Base-by-base conservation (phyloP, 176 grass and related monocot genomes). In the Hsuehochloa calcarea region DNA sequence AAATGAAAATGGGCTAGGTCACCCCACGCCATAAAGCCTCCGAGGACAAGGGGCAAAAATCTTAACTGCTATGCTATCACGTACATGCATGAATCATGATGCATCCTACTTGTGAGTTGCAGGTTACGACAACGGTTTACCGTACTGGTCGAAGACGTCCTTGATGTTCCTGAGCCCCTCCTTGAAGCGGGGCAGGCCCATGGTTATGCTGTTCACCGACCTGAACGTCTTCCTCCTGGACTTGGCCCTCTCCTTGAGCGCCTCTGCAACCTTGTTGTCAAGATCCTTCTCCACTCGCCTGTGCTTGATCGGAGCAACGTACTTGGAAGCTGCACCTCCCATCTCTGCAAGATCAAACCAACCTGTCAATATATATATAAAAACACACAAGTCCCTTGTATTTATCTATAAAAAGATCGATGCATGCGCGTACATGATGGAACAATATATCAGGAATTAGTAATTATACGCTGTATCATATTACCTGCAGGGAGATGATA, bases 121-220 rank as follows among this genome's bases (percentile, higher is more conserved):
- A 66, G 23, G 20, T 12, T 47, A 12, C 40, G 41, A 69, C 74
- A 17, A 14, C 19, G 4, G 3, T 27, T 87, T 87, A 93, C 94
- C 94, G 41, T 82, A 92, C 68, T 85, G 72, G 43, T 92, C 56
- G 79, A 97, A 94, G 47, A 97, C 79, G 60, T 97, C 68, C 63
- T 72, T 94, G 59, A 92, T 62, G 79, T 82, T 83, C 79, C 62
- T 77, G 66, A 94, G 85, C 7, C 87, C 89, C 15, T 94, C 87
- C 87, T 94, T 97, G 83, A 92, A 92, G 34, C 90, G 66, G 4
- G 91, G 94, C 23, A 97, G 90, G 44, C 90, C 80, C 92, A 92
- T 94, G 68, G 91, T 94, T 70, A 97, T 94, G 85, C 94, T 94
- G 70, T 97, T 94, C 87, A 91, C 81, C 17, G 92, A 89, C 80